Base-by-base conservation (phyloP, 805 yeast genomes). In the Ogataea allantospora region DNA sequence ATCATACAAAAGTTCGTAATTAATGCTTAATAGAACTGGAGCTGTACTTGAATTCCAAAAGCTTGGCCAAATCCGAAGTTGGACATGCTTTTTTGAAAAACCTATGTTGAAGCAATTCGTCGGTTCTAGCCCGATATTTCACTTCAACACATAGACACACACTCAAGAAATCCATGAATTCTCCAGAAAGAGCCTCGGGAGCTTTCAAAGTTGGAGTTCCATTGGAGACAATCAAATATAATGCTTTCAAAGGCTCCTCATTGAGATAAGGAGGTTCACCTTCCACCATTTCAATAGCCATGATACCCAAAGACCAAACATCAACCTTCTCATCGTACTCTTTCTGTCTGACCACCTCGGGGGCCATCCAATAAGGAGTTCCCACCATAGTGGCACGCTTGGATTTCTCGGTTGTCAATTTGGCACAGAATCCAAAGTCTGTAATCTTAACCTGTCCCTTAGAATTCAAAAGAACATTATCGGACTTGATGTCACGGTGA, bases 321-420 rank as follows among this genome's bases (percentile, higher is more conserved):
- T 93, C 99, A 29, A 93, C 96, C 59, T 93, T 89, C 32, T 95
- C 93, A 23, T 95, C 99, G 58, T 93, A 93, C 57, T 89, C 96
- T 60, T 88, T 89, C 51, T 95, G 78, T 13, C 89, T 79, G 18
- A 93, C 96, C 37, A 93, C 96, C 62, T 93, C 99, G 1, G 99
- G 99, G 0, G 99, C 99, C 99, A 93, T 93, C 99, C 99, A 93
- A 61, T 93, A 93, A 10, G 99, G 99, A 0, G 99, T 93, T 11
- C 99, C 99, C 12, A 93, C 99, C 95, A 93, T 88, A 4, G 99
- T 93, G 3, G 96, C 88, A 60, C 99, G 79, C 62, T 91, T 89
- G 38, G 84, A 69, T 48, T 85, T 83, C 38, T 77, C 75, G 48
- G 83, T 95, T 24, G 83, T 85, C 44, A 85, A 73, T 62, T 89